Evolutionary conservation across 352 stramenopile genomes (phyloP).

Genomic region (Hyphochytrium catenoides): DNA sequence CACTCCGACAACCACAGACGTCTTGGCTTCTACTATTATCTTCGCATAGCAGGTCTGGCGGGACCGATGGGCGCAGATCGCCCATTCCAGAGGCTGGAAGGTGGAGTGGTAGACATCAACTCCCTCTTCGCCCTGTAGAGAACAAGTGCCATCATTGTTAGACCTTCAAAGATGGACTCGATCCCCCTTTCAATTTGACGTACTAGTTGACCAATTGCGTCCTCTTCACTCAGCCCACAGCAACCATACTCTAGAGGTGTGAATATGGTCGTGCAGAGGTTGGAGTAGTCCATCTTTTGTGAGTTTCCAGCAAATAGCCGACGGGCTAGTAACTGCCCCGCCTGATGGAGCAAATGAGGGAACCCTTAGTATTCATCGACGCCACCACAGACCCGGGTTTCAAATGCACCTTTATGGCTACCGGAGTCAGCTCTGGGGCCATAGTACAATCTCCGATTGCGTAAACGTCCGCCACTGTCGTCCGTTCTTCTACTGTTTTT

Average conservation of each 20-base stretch:
- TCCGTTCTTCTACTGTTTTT: constrained; percentile 69
- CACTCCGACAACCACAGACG: constrained; percentile 77
- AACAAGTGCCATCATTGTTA: too few species aligned
- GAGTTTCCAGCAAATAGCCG: constrained; percentile 62
- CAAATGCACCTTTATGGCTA: too few species aligned
- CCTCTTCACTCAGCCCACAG: constrained; percentile 88
- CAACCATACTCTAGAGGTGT: constrained; percentile 92
- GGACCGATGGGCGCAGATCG: constrained; percentile 27
- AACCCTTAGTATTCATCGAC: too few species aligned
- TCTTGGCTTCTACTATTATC: constrained; percentile 72
- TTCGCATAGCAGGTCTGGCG: constrained; percentile 76
- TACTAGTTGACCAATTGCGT: constrained; percentile 58
- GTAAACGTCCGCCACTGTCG: constrained; percentile 81
- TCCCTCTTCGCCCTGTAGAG: constrained; percentile 67
- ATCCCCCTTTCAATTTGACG: too few species aligned
- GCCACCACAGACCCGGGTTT: too few species aligned
- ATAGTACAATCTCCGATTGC: constrained; percentile 91
- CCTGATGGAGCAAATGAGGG: too few species aligned
- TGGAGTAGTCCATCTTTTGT: constrained; percentile 75
- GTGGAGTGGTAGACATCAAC: constrained; percentile 87
- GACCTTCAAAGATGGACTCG: too few species aligned
- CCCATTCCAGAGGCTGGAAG: constrained; percentile 89
- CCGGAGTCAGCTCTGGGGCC: constrained; percentile 87
- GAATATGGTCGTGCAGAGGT: constrained; percentile 77
- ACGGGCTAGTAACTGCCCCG: constrained; percentile 62